Evolutionary conservation across 2,329 filamentous ascomycete genomes (phyloP).

Genomic region (Fusarium agapanthi): DNA sequence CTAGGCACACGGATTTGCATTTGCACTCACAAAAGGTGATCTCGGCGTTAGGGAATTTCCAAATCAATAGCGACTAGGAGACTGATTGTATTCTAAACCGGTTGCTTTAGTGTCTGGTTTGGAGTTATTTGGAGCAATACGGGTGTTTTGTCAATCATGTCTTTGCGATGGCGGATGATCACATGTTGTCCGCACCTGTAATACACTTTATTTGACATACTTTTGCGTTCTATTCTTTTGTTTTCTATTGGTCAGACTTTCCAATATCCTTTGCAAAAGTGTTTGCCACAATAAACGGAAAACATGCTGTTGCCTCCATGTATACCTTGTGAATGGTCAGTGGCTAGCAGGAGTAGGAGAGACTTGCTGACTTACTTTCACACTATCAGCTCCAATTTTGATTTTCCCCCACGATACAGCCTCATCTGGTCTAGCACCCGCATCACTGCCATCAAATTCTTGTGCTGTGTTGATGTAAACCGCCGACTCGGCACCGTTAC

Average conservation of each 20-base stretch:
- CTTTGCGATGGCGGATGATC: background rate
- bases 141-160: background rate
- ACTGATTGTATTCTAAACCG: background rate
- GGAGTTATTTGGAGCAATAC: background rate
- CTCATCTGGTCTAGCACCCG: constrained; percentile 92
- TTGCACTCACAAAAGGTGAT: background rate
- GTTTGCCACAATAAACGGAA: constrained; percentile 72
- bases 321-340: constrained; percentile 59
- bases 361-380: constrained; percentile 71
- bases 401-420: constrained; percentile 99
- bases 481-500: constrained; percentile 94
- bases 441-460: constrained; percentile 97
- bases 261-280: constrained; percentile 67
- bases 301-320: constrained; percentile 70
- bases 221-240: background rate
- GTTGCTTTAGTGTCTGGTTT: background rate
- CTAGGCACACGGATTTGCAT: background rate
- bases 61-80: background rate
- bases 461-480: constrained; percentile 98
- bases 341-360: background rate
- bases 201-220: background rate
- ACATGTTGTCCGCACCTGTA: background rate
- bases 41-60: background rate
- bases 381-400: constrained; percentile 83
- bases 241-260: constrained; percentile 19